A percentile compares a stretch with the other conserved stretches of the same genome.
phyloP scores from a whole-genome alignment of 2,329 filamentous ascomycete genomes.

The Ophidiomyces ophidiicola region DNA sequence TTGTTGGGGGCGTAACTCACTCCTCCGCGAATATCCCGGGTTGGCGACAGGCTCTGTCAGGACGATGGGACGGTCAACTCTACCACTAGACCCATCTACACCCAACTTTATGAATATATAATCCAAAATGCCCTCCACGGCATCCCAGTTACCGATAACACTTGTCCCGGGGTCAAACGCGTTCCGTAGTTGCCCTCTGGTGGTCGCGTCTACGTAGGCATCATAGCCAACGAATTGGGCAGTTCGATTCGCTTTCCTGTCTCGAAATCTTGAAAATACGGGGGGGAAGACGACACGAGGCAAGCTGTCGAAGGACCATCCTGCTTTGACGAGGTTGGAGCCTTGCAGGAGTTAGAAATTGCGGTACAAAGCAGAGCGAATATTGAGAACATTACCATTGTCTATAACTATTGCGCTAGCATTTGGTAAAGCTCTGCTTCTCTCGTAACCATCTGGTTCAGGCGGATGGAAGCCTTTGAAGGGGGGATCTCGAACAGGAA shows the following conservation, averaged over 20 bases:
- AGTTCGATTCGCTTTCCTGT: constrained; percentile 82
- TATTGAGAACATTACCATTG: constrained; percentile 65
- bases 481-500: constrained; percentile 45
- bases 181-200: constrained; percentile 76
- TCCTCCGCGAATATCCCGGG: constrained; percentile 73
- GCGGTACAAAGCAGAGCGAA: not conserved
- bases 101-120: constrained; percentile 92
- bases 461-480: constrained; percentile 48
- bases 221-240: constrained; percentile 88
- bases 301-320: constrained; percentile 84
- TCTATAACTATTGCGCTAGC: constrained; percentile 86
- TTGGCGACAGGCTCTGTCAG: constrained; percentile 96
- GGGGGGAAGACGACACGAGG: constrained; percentile 73
- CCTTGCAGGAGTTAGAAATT: constrained; percentile 40
- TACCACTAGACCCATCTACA: constrained; percentile 57
- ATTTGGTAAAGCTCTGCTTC: constrained; percentile 48
- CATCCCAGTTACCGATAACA: constrained; percentile 94
- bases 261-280: constrained; percentile 87
- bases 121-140: constrained; percentile 86
- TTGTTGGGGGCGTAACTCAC: constrained; percentile 44
- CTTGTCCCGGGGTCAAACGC: constrained; percentile 85
- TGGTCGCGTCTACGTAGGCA: constrained; percentile 88
- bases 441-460: constrained; percentile 56
- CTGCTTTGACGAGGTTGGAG: constrained; percentile 76
- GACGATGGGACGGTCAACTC: constrained; percentile 74